A percentile compares a stretch with the other conserved stretches of the same genome.
These are phyloP conservation scores for Beta lomatogona DNA, from an alignment of 179 eudicot genomes.

Conservation along the genomic window DNA sequence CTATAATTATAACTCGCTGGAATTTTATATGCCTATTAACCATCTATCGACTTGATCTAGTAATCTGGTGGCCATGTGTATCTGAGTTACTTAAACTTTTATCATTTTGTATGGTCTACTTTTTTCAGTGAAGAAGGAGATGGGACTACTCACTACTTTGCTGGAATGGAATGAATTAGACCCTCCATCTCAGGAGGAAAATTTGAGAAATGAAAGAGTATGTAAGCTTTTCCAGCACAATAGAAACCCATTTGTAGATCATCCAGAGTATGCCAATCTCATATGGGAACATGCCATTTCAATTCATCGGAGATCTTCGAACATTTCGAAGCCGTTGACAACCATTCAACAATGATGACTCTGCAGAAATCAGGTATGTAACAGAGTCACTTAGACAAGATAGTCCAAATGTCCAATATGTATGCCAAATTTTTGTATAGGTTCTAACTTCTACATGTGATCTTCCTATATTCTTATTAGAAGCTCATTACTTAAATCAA, in stretches of 20 bases:
- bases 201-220: conserved; percentile 50
- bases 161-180: conserved; percentile 52
- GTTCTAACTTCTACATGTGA: background rate
- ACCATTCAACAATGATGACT: background rate
- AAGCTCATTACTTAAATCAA: background rate
- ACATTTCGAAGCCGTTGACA: background rate
- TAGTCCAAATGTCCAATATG: background rate
- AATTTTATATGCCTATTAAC: too few relatives aligned
- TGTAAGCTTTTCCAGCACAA: conserved; percentile 55
- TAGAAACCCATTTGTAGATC: conserved; percentile 61
- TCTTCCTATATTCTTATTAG: background rate
- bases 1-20: too few relatives aligned
- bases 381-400: background rate
- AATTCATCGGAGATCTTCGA: background rate
- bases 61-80: too few relatives aligned
- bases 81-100: background rate
- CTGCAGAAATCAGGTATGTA: background rate
- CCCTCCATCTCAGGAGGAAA: conserved; percentile 56
- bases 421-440: background rate
- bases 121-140: conserved; percentile 45
- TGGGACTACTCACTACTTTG: conserved; percentile 51
- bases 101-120: background rate
- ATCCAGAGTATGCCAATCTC: conserved; percentile 50
- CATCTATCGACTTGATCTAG: too few relatives aligned
- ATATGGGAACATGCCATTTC: conserved; percentile 39